phyloP scores from a whole-genome alignment of 1,284 basidiomycete species.

The Fomitopsis schrenkii region DNA sequence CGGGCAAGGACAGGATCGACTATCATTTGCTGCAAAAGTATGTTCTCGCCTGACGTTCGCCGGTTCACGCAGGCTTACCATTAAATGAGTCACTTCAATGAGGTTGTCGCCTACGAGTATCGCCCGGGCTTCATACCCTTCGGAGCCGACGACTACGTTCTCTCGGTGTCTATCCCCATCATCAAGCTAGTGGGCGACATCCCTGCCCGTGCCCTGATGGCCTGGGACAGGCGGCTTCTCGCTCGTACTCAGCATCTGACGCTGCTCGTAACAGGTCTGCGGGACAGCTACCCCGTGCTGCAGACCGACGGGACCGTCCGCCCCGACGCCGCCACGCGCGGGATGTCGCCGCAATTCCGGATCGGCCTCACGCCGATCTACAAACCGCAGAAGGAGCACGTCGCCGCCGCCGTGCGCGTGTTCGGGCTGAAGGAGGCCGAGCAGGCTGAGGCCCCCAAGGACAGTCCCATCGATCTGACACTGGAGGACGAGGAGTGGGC shows the following conservation, averaged over 20 bases:
- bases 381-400: slow-evolving; percentile 49
- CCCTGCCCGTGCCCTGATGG: slow-evolving; percentile 51
- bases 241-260: slow-evolving; percentile 47
- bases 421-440: slow-evolving; percentile 43
- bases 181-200: slow-evolving; percentile 42
- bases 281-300: slow-evolving; percentile 46
- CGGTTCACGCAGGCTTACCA: neutral
- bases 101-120: slow-evolving; percentile 46
- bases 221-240: slow-evolving; percentile 59
- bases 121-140: slow-evolving; percentile 50
- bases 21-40: slow-evolving; percentile 20
- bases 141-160: slow-evolving; percentile 40
- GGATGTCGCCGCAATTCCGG: slow-evolving; percentile 41
- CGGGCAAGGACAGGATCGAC: slow-evolving; percentile 7
- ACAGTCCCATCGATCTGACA: slow-evolving; percentile 9
- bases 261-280: slow-evolving; percentile 54
- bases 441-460: slow-evolving; percentile 22
- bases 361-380: slow-evolving; percentile 52
- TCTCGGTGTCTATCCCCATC: slow-evolving; percentile 53
- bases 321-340: slow-evolving; percentile 24
- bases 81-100: slow-evolving; percentile 46
- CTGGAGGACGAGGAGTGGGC: too few species aligned
- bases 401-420: slow-evolving; percentile 40
- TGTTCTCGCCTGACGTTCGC: neutral
- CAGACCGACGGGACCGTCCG: slow-evolving; percentile 35